Base-by-base conservation (phyloP, 345 rosid species). In the Euphorbia peplus region DNA sequence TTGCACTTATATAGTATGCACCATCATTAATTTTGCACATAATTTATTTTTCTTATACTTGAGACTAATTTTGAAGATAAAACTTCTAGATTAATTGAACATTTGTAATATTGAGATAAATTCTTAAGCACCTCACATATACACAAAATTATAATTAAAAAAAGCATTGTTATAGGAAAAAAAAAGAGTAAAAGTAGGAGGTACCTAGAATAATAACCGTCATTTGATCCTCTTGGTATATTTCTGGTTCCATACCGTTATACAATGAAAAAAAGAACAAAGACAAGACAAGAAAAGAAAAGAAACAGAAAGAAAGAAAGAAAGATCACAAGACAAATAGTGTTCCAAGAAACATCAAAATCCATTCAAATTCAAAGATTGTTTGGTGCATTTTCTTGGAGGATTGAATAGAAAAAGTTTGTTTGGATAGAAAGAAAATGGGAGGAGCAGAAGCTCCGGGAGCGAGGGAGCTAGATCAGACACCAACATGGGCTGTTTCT, bases 401-500 rank as follows among this genome's bases (percentile, higher is more conserved):
- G 18, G 3, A 32, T 59, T 59, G 24, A 59, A 54, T 8, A 51
- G 21, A n/a, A 51, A 4, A 19, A 9, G 21, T 51, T 7, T 18
- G 6, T 2, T 24, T 22, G 30, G 62, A 35, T 22, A 14, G 35
- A 64, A 63, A 32, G 37, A 32, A 42, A 66, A 91, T 86, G 92
- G 89, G 66, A 0, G 90, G 87, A 10, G 87, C 72, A 18, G 73
- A 35, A 44, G 70, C 25, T 0, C 25, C 69, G 0, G 79, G 80
- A 9, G 75, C 87, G 1, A 88, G 97, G 80, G 85, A 90, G 83
- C 95, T 91, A 22, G 98, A 95, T 74, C 86, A 86, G 76, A 95
- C 98, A 1, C 99, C 99, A 0, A 91, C 97, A 9, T 91, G 99
- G 99, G 97, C 99, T 3, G 97, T 95, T 16, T 73, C 99, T 1